Base-by-base conservation (phyloP, 257 asterid genomes). In the Primulina huaijiensis region DNA sequence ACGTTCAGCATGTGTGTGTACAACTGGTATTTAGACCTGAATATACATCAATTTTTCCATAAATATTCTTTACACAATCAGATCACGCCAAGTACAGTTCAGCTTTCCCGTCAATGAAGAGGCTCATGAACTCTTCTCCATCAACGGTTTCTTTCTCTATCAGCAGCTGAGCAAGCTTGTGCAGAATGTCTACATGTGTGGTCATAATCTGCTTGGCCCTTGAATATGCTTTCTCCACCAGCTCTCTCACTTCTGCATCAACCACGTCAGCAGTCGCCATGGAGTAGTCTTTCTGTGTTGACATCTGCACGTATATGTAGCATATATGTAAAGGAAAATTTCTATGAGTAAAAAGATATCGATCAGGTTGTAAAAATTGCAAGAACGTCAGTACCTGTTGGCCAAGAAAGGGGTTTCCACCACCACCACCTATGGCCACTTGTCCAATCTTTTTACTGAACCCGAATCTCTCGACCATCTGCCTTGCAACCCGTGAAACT, bases 51-150 rank as follows among this genome's bases (percentile, higher is more conserved):
- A 35, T 12, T n/a, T 40, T 68, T 62, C 7, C 53, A 20, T 27
- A n/a, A 12, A 43, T 14, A 23, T 46, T 31, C 6, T 55, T 50
- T 31, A 64, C 20, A 63, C 43, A 78, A 76, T 82, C 79, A 90
- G 80, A 76, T 82, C 79, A 90, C 8, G 94, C 70, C 20, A 93
- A 78, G 37, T 59, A 89, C n/a, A 89, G 73, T 78, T 93, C 96
- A 46, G 97, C 96, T 72, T 90, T 78, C 68, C 99, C 97, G 73
- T 90, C 99, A 14, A 93, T 93, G 88, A 90, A 93, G 19, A 89
- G 90, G 88, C 97, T 94, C 97, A 92, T 92, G 74, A 95, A 95
- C 87, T 94, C 99, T 76, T 95, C 98, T 16, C 99, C 99, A 74
- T 89, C 99, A 21, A 95, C 97, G 0, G 93, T 91, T 77, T 94